A percentile compares a stretch with the other conserved stretches of the same genome.
Evolutionary conservation across 2,329 filamentous ascomycete genomes (phyloP).

Genomic region (Botryotinia narcissicola): DNA sequence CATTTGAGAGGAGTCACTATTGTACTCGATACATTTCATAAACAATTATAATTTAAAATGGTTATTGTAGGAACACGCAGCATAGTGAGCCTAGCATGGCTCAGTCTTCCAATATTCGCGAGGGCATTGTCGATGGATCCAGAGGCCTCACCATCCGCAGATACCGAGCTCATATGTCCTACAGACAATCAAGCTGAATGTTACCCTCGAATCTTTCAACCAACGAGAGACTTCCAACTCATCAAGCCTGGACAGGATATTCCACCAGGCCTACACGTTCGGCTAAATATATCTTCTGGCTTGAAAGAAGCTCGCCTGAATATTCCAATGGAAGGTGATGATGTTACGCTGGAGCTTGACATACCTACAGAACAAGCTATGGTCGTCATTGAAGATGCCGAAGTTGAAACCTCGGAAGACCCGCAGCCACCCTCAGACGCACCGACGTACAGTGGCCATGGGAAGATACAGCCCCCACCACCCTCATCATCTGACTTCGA

Average conservation of each 20-base stretch:
- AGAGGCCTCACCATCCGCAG: slow-evolving; percentile 34
- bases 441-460: slow-evolving; percentile 56
- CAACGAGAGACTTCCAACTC: slow-evolving; percentile 62
- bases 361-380: slow-evolving; percentile 45
- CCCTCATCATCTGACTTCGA: slow-evolving; percentile 38
- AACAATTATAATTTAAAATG: slow-evolving; percentile 26
- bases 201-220: slow-evolving; percentile 62
- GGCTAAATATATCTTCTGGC: slow-evolving; percentile 63
- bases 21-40: neutral
- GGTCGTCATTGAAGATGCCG: slow-evolving; percentile 31
- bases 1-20: neutral
- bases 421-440: slow-evolving; percentile 47
- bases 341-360: slow-evolving; percentile 55
- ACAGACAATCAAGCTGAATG: slow-evolving; percentile 59
- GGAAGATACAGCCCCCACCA: slow-evolving; percentile 56
- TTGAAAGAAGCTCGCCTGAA: slow-evolving; percentile 65
- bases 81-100: slow-evolving; percentile 31
- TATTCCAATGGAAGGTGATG: slow-evolving; percentile 51
- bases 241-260: slow-evolving; percentile 64
- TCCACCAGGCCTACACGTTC: slow-evolving; percentile 63
- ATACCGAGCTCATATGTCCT: slow-evolving; percentile 63
- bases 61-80: slow-evolving; percentile 23
- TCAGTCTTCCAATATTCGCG: slow-evolving; percentile 30
- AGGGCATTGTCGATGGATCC: slow-evolving; percentile 27
- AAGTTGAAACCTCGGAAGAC: slow-evolving; percentile 40